Conservation (phyloP, 495 filamentous ascomycete species). For the Thermothielavioides terrestris region DNA sequence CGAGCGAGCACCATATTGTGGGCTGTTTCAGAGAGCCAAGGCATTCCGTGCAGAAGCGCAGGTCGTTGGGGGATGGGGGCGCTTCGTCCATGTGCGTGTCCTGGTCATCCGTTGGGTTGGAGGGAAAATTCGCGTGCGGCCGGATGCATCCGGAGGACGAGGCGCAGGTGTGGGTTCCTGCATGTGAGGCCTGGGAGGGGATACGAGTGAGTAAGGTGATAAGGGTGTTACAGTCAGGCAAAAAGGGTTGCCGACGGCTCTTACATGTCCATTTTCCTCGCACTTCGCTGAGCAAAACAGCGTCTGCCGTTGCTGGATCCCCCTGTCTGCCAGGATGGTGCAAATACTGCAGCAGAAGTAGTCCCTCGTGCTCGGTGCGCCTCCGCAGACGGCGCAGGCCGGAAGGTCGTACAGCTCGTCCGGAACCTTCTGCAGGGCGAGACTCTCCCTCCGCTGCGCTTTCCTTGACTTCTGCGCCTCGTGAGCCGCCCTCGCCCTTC, state of each 20-base stretch:
- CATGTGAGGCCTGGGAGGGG: conserved; percentile 12
- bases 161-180: conserved; percentile 20
- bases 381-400: conserved; percentile 31
- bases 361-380: conserved; percentile 18
- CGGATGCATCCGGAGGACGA: conserved; percentile 16
- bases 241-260: conserved; percentile 2
- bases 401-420: conserved; percentile 28
- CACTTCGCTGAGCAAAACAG: conserved; percentile 41
- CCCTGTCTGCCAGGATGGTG: conserved; percentile 24
- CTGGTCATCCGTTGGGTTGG: conserved; percentile 1
- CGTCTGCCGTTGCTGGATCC: conserved; percentile 16
- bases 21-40: conserved; percentile 23
- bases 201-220: background rate
- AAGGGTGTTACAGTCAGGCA: background rate
- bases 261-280: conserved; percentile 34
- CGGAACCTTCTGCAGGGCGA: conserved; percentile 16
- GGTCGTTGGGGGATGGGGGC: background rate
- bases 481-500: conserved; percentile 35
- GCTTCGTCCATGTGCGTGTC: conserved; percentile 4
- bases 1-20: conserved; percentile 32
- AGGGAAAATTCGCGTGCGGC: background rate
- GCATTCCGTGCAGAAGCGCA: conserved; percentile 36
- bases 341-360: conserved; percentile 35
- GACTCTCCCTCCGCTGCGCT: conserved; percentile 19
- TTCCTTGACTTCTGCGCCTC: conserved; percentile 32